Percentiles rank a stretch among this genome's conserved stretches.
phyloP scores from a whole-genome alignment of 1,284 basidiomycete species.

The Ganoderma meredithae region DNA sequence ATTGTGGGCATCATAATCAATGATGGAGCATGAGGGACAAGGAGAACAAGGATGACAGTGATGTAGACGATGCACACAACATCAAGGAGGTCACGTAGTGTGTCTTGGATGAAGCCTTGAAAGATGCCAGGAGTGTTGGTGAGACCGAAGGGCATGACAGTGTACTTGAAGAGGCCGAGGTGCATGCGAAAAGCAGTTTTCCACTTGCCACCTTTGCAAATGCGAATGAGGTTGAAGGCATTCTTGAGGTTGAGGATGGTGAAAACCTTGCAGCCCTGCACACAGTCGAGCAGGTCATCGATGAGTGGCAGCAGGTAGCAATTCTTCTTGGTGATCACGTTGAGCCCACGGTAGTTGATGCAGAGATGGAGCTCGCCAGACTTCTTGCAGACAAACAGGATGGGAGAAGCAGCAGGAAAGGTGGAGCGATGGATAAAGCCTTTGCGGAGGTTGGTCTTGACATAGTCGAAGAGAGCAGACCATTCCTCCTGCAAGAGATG shows the following conservation, averaged over 20 bases:
- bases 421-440: constrained; percentile 46
- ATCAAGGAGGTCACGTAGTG: constrained; percentile 22
- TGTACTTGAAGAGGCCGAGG: constrained; percentile 29
- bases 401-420: constrained; percentile 45
- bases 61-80: constrained; percentile 37
- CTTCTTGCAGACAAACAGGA: constrained; percentile 56
- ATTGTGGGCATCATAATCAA: too few species aligned
- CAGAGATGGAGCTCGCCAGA: constrained; percentile 46
- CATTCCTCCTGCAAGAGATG: constrained; percentile 35
- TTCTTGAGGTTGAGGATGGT: constrained; percentile 25
- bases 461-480: constrained; percentile 40
- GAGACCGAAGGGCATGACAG: constrained; percentile 30
- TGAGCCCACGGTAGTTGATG: constrained; percentile 53
- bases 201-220: constrained; percentile 24
- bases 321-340: constrained; percentile 36
- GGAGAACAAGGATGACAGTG: constrained; percentile 40
- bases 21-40: too few species aligned
- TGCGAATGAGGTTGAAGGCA: constrained; percentile 22
- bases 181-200: constrained; percentile 31
- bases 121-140: constrained; percentile 30
- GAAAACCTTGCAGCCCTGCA: constrained; percentile 29
- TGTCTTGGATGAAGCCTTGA: constrained; percentile 29
- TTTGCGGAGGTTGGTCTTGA: constrained; percentile 46
- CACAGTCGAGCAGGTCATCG: constrained; percentile 23
- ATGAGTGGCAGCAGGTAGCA: constrained; percentile 27